Conservation (phyloP, 106 monocot genomes). For the Allium cepa region DNA sequence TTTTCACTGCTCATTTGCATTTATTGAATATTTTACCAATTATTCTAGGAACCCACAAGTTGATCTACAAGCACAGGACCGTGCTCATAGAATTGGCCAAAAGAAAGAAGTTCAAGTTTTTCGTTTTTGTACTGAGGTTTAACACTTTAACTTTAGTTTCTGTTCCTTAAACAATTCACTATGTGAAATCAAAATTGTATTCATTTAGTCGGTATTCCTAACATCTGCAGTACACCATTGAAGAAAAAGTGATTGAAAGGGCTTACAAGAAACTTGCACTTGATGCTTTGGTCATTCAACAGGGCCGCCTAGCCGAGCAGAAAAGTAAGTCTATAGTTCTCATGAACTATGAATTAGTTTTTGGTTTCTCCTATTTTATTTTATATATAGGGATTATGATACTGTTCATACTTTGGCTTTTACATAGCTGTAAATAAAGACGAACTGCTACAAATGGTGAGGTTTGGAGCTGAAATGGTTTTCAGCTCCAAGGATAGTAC, state of each 20-base stretch:
- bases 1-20: too few relatives aligned
- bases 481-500: conserved; percentile 76
- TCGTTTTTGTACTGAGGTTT: conserved; percentile 85
- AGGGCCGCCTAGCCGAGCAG: conserved; percentile 94
- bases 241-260: conserved; percentile 98
- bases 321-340: conserved; percentile 46
- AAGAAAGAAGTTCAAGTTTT: conserved; percentile 98
- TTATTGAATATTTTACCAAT: not conserved
- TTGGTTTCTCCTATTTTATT: not conserved
- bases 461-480: conserved; percentile 80
- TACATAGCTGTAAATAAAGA: conserved; percentile 68
- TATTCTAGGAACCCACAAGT: conserved; percentile 85
- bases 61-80: conserved; percentile 96
- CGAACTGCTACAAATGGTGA: conserved; percentile 74
- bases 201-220: not conserved
- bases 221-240: conserved; percentile 82
- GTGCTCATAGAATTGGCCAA: conserved; percentile 94
- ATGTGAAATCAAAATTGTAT: not conserved
- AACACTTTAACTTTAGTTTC: not conserved
- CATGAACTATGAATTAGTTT: not conserved
- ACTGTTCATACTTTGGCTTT: too few relatives aligned
- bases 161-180: not conserved
- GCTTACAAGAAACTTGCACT: conserved; percentile 99
- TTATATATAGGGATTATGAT: too few relatives aligned
- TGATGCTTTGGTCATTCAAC: conserved; percentile 99